Conservation (phyloP, 2,329 filamentous ascomycete genomes). For the Thelonectria blattea region DNA sequence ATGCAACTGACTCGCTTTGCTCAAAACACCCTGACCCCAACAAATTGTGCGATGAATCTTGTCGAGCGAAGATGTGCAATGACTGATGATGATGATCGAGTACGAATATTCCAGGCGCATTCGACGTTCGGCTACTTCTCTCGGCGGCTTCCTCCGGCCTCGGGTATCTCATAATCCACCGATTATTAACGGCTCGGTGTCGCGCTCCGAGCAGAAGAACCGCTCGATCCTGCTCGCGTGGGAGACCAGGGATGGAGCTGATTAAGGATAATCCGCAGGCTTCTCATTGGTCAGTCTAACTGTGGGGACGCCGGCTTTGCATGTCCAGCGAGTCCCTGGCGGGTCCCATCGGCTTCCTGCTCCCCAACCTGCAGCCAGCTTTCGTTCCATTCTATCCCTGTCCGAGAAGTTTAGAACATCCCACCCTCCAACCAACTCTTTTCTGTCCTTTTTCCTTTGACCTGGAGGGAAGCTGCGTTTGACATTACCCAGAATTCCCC, state of each 20-base stretch:
- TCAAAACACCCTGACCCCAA: constrained; percentile 13
- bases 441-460: not conserved
- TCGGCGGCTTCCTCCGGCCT: constrained; percentile 16
- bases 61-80: too few species aligned
- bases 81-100: too few species aligned
- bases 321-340: constrained; percentile 11
- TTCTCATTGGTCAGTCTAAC: constrained; percentile 27
- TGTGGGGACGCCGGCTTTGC: constrained; percentile 25
- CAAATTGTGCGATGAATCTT: too few species aligned
- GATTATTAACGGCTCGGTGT: constrained; percentile 25
- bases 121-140: not conserved
- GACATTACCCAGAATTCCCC: not conserved
- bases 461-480: constrained; percentile 3
- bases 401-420: constrained; percentile 23
- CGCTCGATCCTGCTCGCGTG: constrained; percentile 11
- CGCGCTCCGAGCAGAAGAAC: constrained; percentile 12
- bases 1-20: constrained; percentile 30
- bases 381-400: constrained; percentile 29
- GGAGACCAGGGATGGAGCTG: constrained; percentile 24
- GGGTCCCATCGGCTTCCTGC: constrained; percentile 37
- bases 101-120: too few species aligned
- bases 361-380: constrained; percentile 35
- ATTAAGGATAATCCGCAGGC: constrained; percentile 29
- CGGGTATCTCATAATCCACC: constrained; percentile 8
- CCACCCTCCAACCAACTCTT: constrained; percentile 11